Percentiles rank a stretch among this genome's conserved stretches.
Evolutionary conservation across 2,329 filamentous ascomycete species (phyloP).

Genomic region (Fusarium coicis): DNA sequence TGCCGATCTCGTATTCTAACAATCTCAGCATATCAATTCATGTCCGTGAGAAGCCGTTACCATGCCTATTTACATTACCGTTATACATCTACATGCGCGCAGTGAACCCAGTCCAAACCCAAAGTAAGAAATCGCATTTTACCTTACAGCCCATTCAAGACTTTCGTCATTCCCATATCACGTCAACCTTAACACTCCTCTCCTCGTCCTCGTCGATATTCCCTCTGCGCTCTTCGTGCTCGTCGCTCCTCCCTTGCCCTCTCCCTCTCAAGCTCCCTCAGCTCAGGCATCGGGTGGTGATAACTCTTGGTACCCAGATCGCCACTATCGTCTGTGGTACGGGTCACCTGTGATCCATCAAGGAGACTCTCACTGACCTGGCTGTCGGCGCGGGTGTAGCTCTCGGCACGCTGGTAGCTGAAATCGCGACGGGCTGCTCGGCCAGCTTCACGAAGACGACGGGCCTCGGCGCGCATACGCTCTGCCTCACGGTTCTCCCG

Average conservation of each 20-base stretch:
- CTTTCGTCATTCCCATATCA: background rate
- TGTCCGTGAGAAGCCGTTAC: conserved; percentile 29
- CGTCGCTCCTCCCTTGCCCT: conserved; percentile 50
- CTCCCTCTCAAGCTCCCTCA: conserved; percentile 52
- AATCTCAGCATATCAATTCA: conserved; percentile 25
- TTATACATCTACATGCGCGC: conserved; percentile 25
- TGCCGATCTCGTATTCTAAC: conserved; percentile 20
- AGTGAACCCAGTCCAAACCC: conserved; percentile 1
- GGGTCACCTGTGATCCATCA: conserved; percentile 46
- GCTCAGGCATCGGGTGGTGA: conserved; percentile 64
- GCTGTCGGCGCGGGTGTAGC: conserved; percentile 37
- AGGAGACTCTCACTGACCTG: conserved; percentile 47
- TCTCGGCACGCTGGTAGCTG: conserved; percentile 59
- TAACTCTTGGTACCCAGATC: conserved; percentile 69
- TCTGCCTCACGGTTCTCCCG: conserved; percentile 63
- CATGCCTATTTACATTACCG: conserved; percentile 31
- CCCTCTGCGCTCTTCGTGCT: conserved; percentile 46
- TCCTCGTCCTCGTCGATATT: conserved; percentile 49
- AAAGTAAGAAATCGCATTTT: conserved; percentile 3
- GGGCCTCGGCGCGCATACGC: conserved; percentile 66
- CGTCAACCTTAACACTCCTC: conserved; percentile 42
- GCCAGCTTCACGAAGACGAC: conserved; percentile 64
- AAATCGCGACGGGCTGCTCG: conserved; percentile 61
- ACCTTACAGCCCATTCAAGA: background rate
- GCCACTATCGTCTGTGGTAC: conserved; percentile 55